phyloP scores from a whole-genome alignment of 2,329 filamentous ascomycete species.

The Eutypa lata region DNA sequence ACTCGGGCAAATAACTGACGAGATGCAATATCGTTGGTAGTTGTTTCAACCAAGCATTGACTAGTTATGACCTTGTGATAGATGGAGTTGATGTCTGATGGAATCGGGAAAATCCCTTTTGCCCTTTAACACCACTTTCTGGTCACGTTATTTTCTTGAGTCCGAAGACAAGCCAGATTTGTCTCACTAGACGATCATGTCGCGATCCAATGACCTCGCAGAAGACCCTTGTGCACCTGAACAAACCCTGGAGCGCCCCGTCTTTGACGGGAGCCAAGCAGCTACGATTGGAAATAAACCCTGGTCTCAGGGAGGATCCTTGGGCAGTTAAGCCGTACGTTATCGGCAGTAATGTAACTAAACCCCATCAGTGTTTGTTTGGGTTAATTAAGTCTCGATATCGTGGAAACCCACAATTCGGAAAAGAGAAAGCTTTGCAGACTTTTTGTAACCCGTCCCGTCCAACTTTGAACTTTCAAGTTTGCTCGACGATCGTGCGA shows the following conservation, averaged over 20 bases:
- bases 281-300: constrained; percentile 24
- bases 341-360: too few species aligned
- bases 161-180: constrained; percentile 18
- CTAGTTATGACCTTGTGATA: constrained; percentile 4
- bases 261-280: constrained; percentile 18
- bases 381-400: neutral
- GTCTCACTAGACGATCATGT: constrained; percentile 10
- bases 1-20: neutral
- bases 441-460: too few species aligned
- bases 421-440: too few species aligned
- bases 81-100: neutral
- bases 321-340: constrained; percentile 10
- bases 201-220: constrained; percentile 22
- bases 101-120: constrained; percentile 13
- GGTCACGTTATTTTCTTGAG: constrained; percentile 27
- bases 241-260: constrained; percentile 14
- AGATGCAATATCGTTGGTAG: neutral
- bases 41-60: neutral
- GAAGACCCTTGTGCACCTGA: constrained; percentile 28
- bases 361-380: constrained; percentile 10
- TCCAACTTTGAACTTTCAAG: too few species aligned
- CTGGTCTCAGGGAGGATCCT: constrained; percentile 21
- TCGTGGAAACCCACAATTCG: too few species aligned
- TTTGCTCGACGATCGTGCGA: neutral
- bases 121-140: constrained; percentile 24